phyloP scores from a whole-genome alignment of 371 early-diverging fungal species.

The Apophysomyces sp. region DNA sequence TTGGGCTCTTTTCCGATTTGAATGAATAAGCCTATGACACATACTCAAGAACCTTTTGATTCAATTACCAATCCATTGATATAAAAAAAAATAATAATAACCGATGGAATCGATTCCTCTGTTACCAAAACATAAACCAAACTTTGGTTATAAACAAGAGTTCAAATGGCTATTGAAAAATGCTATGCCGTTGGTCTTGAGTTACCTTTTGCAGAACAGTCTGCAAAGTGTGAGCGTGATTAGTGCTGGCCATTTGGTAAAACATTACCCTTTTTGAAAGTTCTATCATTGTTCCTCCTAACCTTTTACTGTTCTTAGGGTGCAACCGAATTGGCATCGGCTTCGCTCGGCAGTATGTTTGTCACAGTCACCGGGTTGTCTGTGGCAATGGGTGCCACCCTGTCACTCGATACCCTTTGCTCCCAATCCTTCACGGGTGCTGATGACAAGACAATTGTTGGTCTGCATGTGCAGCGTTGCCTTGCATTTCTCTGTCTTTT shows the following conservation, averaged over 20 bases:
- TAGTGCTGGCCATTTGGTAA: constrained; percentile 56
- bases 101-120: not conserved
- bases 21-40: not conserved
- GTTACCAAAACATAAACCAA: not conserved
- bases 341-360: constrained; percentile 76
- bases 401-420: constrained; percentile 87
- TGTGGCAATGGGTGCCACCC: constrained; percentile 72
- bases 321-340: constrained; percentile 73
- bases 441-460: constrained; percentile 65
- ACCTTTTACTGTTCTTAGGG: constrained; percentile 17
- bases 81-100: not conserved
- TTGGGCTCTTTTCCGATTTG: not conserved
- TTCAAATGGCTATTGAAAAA: constrained; percentile 44
- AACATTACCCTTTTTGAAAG: not conserved
- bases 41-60: not conserved
- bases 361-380: constrained; percentile 84
- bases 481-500: constrained; percentile 65
- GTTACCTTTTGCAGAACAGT: constrained; percentile 64
- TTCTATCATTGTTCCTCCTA: constrained; percentile 5
- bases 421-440: constrained; percentile 80
- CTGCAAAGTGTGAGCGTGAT: constrained; percentile 59
- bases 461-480: constrained; percentile 81
- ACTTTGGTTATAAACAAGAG: constrained; percentile 11
- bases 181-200: constrained; percentile 52
- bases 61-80: not conserved